These are phyloP conservation scores for Vitis hybrid DNA, from an alignment of 177 flowering plant species.

Conservation along the genomic window DNA sequence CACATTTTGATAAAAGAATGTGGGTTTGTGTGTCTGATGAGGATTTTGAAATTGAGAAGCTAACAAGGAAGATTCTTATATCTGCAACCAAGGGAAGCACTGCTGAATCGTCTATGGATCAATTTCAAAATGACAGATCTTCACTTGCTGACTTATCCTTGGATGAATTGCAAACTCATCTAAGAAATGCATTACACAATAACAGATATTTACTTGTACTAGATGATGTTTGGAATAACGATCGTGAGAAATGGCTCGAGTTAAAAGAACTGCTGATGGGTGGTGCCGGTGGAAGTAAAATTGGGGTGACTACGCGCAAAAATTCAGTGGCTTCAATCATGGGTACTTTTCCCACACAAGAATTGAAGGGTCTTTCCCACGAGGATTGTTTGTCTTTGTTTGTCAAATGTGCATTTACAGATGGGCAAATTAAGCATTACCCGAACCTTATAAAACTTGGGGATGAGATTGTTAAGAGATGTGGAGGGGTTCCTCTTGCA, in stretches of 20 bases:
- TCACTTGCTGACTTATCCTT: neutral
- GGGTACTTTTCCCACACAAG: neutral
- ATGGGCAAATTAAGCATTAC: neutral
- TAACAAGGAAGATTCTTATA: neutral
- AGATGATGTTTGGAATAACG: conserved; percentile 2
- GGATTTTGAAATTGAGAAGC: neutral
- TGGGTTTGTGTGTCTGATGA: conserved; percentile 13
- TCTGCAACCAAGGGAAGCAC: neutral
- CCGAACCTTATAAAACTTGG: neutral
- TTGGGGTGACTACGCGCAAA: conserved; percentile 5
- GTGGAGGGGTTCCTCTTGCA: conserved; percentile 14
- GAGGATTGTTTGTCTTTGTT: conserved; percentile 9
- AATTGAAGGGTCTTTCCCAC: neutral
- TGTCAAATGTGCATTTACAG: conserved; percentile 4
- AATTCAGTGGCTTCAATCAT: neutral
- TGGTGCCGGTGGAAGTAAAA: conserved; percentile 1
- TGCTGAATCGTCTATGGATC: neutral
- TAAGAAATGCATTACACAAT: neutral
- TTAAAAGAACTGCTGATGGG: neutral
- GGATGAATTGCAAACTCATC: conserved; percentile 1
- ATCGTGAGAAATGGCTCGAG: neutral
- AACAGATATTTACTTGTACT: conserved; percentile 1
- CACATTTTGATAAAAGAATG: conserved; percentile 5
- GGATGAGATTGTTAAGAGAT: conserved; percentile 13
- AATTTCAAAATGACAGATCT: neutral